Conservation (phyloP, 2,329 filamentous ascomycete genomes). For the Sclerotinia spermophila region DNA sequence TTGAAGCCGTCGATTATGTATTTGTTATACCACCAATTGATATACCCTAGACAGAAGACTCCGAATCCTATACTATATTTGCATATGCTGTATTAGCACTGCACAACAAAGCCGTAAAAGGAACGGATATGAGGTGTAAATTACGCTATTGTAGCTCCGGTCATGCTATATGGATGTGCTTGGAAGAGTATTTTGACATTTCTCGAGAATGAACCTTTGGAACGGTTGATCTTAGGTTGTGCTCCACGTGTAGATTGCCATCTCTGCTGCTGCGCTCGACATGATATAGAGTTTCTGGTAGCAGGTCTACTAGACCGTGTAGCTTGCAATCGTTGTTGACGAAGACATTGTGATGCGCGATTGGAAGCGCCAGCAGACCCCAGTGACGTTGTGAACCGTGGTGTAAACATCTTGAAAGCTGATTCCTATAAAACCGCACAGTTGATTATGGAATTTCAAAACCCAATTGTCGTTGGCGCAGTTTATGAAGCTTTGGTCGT, state of each 20-base stretch:
- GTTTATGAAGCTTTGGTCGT: constrained; percentile 1
- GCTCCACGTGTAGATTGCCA: constrained; percentile 26
- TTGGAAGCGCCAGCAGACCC: constrained; percentile 24
- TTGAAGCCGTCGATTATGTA: constrained; percentile 44
- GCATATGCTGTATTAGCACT: constrained; percentile 10
- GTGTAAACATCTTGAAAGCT: constrained; percentile 30
- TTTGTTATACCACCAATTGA: constrained; percentile 35
- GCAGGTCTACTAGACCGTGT: constrained; percentile 14
- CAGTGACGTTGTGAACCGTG: constrained; percentile 25
- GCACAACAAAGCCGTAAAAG: background rate
- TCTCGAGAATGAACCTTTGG: constrained; percentile 5
- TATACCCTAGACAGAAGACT: constrained; percentile 29
- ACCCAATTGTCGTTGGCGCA: background rate
- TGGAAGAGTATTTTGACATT: constrained; percentile 30
- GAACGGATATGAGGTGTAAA: background rate
- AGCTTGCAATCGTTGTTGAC: constrained; percentile 28
- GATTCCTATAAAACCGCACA: background rate
- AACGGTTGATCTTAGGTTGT: background rate
- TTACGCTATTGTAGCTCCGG: constrained; percentile 32
- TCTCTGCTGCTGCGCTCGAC: constrained; percentile 29
- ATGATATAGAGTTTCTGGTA: background rate
- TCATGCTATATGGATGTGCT: constrained; percentile 33
- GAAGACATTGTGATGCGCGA: constrained; percentile 31
- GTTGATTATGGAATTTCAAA: background rate
- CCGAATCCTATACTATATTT: constrained; percentile 32